Percentiles rank a stretch among this genome's conserved stretches.
Evolutionary conservation across 441 rosid species (phyloP).

Genomic region (Populus tomentosa): DNA sequence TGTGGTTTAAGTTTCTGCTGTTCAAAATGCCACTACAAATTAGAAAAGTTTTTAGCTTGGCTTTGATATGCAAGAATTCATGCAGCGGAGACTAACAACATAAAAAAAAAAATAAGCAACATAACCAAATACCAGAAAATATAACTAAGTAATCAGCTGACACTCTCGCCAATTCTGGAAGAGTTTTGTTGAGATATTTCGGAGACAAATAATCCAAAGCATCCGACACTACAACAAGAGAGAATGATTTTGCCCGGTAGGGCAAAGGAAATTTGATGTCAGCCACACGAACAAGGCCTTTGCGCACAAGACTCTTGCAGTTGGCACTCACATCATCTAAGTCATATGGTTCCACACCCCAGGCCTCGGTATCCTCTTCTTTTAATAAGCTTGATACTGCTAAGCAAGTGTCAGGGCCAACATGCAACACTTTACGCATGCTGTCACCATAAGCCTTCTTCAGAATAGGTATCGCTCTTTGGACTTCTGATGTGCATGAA

Average conservation of each 20-base stretch:
- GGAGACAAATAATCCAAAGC: slow-evolving; percentile 70
- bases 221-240: slow-evolving; percentile 62
- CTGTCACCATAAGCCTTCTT: slow-evolving; percentile 62
- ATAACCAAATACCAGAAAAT: slow-evolving; percentile 43
- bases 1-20: background rate
- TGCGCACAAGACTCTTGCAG: slow-evolving; percentile 55
- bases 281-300: slow-evolving; percentile 59
- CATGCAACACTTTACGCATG: slow-evolving; percentile 64
- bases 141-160: slow-evolving; percentile 52
- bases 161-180: slow-evolving; percentile 64
- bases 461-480: slow-evolving; percentile 44
- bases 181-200: slow-evolving; percentile 59
- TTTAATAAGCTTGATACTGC: slow-evolving; percentile 51
- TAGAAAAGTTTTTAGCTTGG: background rate
- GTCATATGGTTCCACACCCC: slow-evolving; percentile 80
- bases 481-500: slow-evolving; percentile 58
- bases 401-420: slow-evolving; percentile 66
- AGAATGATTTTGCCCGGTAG: slow-evolving; percentile 57
- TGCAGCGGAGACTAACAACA: background rate
- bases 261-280: slow-evolving; percentile 71
- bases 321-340: slow-evolving; percentile 51
- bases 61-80: background rate
- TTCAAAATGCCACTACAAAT: background rate
- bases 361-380: slow-evolving; percentile 56
- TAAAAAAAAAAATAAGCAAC: background rate